These are phyloP conservation scores for Fusarium aywerte DNA, from an alignment of 2,329 filamentous ascomycete genomes.

Conservation along the genomic window DNA sequence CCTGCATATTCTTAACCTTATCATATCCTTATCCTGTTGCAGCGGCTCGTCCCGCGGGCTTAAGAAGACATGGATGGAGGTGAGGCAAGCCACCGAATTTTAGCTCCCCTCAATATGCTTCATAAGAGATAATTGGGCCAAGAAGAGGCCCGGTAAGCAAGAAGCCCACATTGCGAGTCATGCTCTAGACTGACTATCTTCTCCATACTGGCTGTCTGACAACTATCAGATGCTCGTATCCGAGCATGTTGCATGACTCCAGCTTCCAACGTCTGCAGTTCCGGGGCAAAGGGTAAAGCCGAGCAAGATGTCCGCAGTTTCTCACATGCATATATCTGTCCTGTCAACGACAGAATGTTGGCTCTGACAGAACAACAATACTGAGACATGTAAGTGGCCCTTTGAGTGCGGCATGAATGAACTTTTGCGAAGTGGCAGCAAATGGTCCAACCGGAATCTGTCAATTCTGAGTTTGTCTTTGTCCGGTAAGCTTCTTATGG, in stretches of 20 bases:
- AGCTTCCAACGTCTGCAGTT: neutral
- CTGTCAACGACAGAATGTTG: neutral
- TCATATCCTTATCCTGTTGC: neutral
- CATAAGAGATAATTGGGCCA: neutral
- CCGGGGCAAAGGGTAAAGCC: neutral
- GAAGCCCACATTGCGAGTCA: neutral
- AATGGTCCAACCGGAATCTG: neutral
- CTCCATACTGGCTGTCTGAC: neutral
- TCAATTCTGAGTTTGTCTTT: neutral
- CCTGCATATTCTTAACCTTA: neutral
- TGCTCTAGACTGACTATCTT: neutral
- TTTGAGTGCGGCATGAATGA: neutral
- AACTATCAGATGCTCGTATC: neutral
- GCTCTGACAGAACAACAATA: neutral
- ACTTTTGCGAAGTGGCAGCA: neutral
- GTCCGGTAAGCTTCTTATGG: neutral
- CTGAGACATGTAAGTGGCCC: neutral
- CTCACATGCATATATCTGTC: neutral
- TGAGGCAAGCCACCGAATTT: neutral
- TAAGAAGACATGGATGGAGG: neutral
- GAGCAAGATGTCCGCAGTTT: neutral
- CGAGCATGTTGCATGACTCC: neutral
- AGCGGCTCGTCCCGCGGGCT: slow-evolving; percentile 17
- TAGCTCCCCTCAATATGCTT: neutral
- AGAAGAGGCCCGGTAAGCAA: neutral